Evolutionary conservation across 2,329 filamentous ascomycete genomes (phyloP).

Genomic region (Fusarium staphyleae): DNA sequence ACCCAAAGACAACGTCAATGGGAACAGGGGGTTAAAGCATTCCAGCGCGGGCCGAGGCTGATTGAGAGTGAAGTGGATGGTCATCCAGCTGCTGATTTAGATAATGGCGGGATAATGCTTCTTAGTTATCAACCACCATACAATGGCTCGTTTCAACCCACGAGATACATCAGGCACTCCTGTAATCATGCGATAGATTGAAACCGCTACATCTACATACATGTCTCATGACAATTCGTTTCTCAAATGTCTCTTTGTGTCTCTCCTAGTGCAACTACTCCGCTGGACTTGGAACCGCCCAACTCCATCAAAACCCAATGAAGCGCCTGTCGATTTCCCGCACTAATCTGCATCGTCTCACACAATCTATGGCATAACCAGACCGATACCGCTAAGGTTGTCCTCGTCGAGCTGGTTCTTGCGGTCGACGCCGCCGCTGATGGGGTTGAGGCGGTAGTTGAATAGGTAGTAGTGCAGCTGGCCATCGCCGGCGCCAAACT

Average conservation of each 20-base stretch:
- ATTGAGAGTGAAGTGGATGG: not conserved
- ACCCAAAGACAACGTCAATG: slow-evolving; percentile 9
- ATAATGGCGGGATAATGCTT: too few species aligned
- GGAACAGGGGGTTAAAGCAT: not conserved
- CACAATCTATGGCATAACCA: slow-evolving; percentile 70
- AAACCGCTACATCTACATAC: slow-evolving; percentile 8
- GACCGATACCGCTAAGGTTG: slow-evolving; percentile 83
- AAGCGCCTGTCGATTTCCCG: not conserved
- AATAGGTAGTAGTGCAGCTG: slow-evolving; percentile 97
- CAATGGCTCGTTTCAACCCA: too few species aligned
- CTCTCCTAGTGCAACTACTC: slow-evolving; percentile 5
- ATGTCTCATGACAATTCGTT: slow-evolving; percentile 13
- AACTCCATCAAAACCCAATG: slow-evolving; percentile 4
- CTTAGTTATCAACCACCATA: too few species aligned
- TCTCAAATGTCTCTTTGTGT: slow-evolving; percentile 10
- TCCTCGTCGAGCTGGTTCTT: slow-evolving; percentile 80
- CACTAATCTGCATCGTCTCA: not conserved
- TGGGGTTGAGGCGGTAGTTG: slow-evolving; percentile 90
- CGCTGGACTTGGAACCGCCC: not conserved
- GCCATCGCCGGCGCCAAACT: slow-evolving; percentile 93
- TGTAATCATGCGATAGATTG: slow-evolving; percentile 8
- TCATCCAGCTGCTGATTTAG: too few species aligned
- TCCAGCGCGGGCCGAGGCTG: not conserved
- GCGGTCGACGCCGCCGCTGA: slow-evolving; percentile 83
- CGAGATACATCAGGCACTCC: too few species aligned